Evolutionary conservation across 345 rosid species (phyloP), one percentile per base, ranked within the genome.

Genomic region (Pistacia integerrima): DNA sequence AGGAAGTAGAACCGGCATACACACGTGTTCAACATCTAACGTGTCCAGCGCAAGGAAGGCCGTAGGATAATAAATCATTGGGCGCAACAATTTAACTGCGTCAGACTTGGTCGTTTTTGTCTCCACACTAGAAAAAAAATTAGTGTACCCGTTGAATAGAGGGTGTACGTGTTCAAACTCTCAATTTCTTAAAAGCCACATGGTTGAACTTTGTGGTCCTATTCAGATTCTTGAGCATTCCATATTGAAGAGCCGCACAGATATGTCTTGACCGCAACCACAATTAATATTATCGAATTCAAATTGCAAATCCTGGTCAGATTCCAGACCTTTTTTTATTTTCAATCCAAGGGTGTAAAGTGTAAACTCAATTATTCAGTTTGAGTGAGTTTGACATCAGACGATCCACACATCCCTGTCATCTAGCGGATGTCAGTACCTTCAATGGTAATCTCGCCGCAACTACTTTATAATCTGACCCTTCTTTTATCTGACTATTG

Each of bases 401-500:
- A 74, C 13, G 52, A 59, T 64, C 36, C 38, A 52, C 38, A 52
- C 12, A 4, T 36, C 25, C 3, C 70, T 6, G 48, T 67, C 58
- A 44, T 10, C 3, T 10, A 11, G n/a, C 17, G 54, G 11, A 8
- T 49, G 11, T 7, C 33, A 12, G 41, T 30, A 48, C n/a, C 70
- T 12, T 46, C 52, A 48, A 2, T 60, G 67, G 9, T 3, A 35
- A 64, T 73, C 58, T 30, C 5, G 51, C 59, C 54, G 82, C 49
- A 68, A 64, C 67, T 18, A 30, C 9, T 41, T 65, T 12, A 48
- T 52, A 55, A 69, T 81, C 78, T 41, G 75, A 63, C 80, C 78
- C 62, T 73, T 78, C 35, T 10, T 28, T 38, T 62, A 4, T 75
- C 49, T 73, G 75, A 77, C 82, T 59, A 28, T 69, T 54, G 84